Percentiles rank a stretch among this genome's conserved stretches.
phyloP scores from a whole-genome alignment of 2,329 filamentous ascomycete species.

The Furcasterigmium sp. region DNA sequence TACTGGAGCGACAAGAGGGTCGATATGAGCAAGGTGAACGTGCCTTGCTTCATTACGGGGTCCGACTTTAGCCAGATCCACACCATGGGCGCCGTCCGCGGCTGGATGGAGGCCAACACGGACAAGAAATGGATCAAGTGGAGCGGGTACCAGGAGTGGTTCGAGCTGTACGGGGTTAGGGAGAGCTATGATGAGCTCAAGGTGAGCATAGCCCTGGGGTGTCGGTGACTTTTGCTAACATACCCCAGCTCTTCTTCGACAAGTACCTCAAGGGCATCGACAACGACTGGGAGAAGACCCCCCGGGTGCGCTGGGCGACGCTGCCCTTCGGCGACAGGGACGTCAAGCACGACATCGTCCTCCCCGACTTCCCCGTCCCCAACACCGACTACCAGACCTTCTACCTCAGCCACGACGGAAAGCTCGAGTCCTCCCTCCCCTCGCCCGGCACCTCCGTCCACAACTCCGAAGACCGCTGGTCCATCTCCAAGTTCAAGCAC shows the following conservation, averaged over 20 bases:
- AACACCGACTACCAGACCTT: slow-evolving; percentile 25
- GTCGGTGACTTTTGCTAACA: too few species aligned
- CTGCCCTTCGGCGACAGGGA: slow-evolving; percentile 27
- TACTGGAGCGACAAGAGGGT: slow-evolving; percentile 32
- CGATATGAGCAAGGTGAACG: slow-evolving; percentile 26
- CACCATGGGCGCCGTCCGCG: slow-evolving; percentile 19
- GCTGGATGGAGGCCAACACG: slow-evolving; percentile 21
- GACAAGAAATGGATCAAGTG: slow-evolving; percentile 35
- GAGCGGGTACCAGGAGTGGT: slow-evolving; percentile 36
- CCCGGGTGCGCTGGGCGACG: slow-evolving; percentile 34
- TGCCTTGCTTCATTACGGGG: slow-evolving; percentile 26
- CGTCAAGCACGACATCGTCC: slow-evolving; percentile 24
- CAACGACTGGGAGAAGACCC: slow-evolving; percentile 42
- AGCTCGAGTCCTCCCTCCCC: slow-evolving; percentile 3
- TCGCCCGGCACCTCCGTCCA: slow-evolving; percentile 17
- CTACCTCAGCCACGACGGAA: slow-evolving; percentile 16
- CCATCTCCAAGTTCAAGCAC: slow-evolving; percentile 26
- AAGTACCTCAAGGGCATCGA: slow-evolving; percentile 32
- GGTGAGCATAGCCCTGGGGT: too few species aligned
- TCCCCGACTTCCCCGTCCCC: slow-evolving; percentile 26
- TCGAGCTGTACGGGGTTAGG: slow-evolving; percentile 30
- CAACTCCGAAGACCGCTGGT: slow-evolving; percentile 21
- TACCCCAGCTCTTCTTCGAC: slow-evolving; percentile 19
- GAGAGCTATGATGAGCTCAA: slow-evolving; percentile 28
- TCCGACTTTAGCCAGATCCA: slow-evolving; percentile 20